A percentile compares a stretch with the other conserved stretches of the same genome.
Conservation (phyloP, 1,284 basidiomycete genomes). For the Omphalotus olearius region DNA sequence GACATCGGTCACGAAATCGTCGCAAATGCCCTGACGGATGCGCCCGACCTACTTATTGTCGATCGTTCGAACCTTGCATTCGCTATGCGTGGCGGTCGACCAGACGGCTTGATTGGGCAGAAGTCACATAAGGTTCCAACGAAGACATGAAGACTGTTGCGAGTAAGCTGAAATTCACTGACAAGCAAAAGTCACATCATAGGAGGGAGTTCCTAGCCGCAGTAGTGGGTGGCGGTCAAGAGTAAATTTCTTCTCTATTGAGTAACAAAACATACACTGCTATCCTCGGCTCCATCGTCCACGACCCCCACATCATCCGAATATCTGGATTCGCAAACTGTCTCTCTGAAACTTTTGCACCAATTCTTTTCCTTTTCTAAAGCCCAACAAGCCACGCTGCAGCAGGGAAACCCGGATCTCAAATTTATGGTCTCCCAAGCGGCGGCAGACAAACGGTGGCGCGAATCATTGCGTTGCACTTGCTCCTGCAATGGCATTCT, state of each 20-base stretch:
- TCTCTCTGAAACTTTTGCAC: not conserved
- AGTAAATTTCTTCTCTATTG: not conserved
- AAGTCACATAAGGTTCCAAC: not conserved
- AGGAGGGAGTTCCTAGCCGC: conserved; percentile 13
- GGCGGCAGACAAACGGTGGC: too few relatives aligned
- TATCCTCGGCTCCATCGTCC: not conserved
- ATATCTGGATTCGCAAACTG: too few relatives aligned
- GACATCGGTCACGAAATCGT: too few relatives aligned
- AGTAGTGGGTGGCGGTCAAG: conserved; percentile 7
- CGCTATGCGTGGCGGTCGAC: not conserved
- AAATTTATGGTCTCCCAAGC: too few relatives aligned
- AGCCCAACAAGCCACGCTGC: not conserved
- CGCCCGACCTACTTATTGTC: not conserved
- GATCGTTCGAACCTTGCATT: not conserved
- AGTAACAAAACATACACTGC: too few relatives aligned
- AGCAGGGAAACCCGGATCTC: not conserved
- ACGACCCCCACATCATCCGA: not conserved
- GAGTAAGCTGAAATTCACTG: not conserved
- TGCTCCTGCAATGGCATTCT: too few relatives aligned
- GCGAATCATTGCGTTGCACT: too few relatives aligned
- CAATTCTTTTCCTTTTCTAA: not conserved
- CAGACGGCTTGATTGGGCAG: not conserved
- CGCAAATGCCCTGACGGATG: not conserved
- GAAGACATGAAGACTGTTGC: not conserved
- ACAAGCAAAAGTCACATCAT: not conserved